A percentile compares a stretch with the other conserved stretches of the same genome.
Evolutionary conservation across 805 yeast species (phyloP).

Genomic region (Priceomyces fermenticarens): DNA sequence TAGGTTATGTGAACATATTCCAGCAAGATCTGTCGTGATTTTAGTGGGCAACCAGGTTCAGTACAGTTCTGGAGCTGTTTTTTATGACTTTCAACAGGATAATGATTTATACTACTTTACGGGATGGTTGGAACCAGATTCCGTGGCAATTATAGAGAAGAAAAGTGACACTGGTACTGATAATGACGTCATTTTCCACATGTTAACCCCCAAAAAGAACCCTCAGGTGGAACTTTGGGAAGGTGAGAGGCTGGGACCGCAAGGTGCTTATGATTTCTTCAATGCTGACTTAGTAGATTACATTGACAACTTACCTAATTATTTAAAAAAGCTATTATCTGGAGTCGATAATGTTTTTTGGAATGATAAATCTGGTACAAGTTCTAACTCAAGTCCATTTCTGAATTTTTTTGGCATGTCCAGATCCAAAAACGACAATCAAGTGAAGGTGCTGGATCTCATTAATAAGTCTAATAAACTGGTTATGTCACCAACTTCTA

Average conservation of each 20-base stretch:
- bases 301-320: constrained; percentile 39
- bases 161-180: constrained; percentile 44
- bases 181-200: constrained; percentile 58
- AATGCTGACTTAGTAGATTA: constrained; percentile 78
- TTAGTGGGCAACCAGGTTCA: constrained; percentile 70
- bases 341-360: constrained; percentile 52
- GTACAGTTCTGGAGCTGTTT: constrained; percentile 87
- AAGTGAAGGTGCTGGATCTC: constrained; percentile 14
- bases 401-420: constrained; percentile 17
- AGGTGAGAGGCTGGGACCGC: constrained; percentile 84
- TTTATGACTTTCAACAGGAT: constrained; percentile 89
- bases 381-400: constrained; percentile 10
- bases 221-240: constrained; percentile 87
- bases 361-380: constrained; percentile 38
- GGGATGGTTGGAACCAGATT: constrained; percentile 91
- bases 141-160: constrained; percentile 66
- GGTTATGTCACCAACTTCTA: constrained; percentile 40
- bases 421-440: constrained; percentile 4
- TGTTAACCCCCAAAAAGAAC: constrained; percentile 85
- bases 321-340: constrained; percentile 46
- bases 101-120: constrained; percentile 83
- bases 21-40: constrained; percentile 66
- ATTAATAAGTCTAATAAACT: constrained; percentile 30
- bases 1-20: constrained; percentile 54
- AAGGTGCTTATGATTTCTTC: constrained; percentile 78